These are phyloP conservation scores for Knoxia roxburghii DNA, from an alignment of 257 asterid species.

Conservation along the genomic window DNA sequence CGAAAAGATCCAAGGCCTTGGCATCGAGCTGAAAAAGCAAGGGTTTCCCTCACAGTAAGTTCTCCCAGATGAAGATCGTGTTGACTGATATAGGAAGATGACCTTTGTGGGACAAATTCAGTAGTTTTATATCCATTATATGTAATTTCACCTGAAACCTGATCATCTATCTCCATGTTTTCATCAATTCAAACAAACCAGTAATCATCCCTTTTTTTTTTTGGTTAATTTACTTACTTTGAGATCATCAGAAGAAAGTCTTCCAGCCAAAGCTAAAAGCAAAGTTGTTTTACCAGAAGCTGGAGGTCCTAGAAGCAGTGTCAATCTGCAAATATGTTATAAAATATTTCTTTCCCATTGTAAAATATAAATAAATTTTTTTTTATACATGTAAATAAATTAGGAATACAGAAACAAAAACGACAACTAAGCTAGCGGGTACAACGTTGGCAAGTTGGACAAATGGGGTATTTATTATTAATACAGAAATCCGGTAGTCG, in stretches of 20 bases:
- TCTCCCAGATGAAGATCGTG: conserved; percentile 84
- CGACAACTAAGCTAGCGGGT: no score
- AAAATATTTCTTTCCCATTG: no score
- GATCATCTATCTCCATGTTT: not conserved
- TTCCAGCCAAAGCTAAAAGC: conserved; percentile 84
- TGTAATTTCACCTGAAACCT: conserved; percentile 70
- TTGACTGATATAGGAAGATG: conserved; percentile 86
- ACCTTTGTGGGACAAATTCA: conserved; percentile 80
- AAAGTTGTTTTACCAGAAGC: conserved; percentile 86
- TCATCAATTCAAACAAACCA: not conserved
- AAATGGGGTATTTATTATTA: no score
- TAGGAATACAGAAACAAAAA: no score
- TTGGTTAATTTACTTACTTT: conserved; percentile 35
- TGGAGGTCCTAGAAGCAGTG: conserved; percentile 87
- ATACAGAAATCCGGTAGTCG: not conserved
- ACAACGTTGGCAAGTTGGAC: not conserved
- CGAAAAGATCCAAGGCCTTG: conserved; percentile 88
- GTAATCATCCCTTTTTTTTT: no score
- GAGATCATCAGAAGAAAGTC: conserved; percentile 55
- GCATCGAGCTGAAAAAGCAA: conserved; percentile 92
- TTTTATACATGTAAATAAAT: no score
- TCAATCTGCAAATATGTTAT: conserved; percentile 39
- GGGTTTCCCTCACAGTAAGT: conserved; percentile 87
- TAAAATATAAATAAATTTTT: no score
- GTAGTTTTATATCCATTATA: conserved; percentile 63